Base-by-base conservation (phyloP, 257 asterid species). In the Rauvolfia tetraphylla region DNA sequence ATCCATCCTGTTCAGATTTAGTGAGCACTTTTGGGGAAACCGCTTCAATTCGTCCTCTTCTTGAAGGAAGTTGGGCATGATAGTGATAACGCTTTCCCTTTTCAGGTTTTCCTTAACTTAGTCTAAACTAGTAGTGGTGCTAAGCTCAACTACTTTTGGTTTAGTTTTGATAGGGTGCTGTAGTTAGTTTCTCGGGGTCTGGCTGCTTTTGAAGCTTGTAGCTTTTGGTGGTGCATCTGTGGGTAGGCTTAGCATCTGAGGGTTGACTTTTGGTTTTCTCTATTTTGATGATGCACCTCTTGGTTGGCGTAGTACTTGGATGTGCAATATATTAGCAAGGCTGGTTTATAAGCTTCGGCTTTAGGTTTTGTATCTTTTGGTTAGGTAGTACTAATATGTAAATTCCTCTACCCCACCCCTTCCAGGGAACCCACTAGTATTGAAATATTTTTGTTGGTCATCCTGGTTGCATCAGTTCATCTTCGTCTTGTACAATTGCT, bases 51-150 rank as follows among this genome's bases (percentile, higher is more conserved):
- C 85, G 81, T 13, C 89, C 98, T 15, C 87, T 88, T 74, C 84
- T 92, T 6, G 59, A 84, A 48, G 98, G 97, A 42, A 87, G 89
- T 61, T 92, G 96, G 92, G 86, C 39, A 42, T 68, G 57, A 62
- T 49, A n/a, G n/a, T n/a, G 29, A 41, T 2, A 31, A 31, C 48
- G 13, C 36, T 25, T 54, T 13, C n/a, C 1, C 10, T 49, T 31
- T 71, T 5, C 41, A n/a, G 9, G 58, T 25, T 46, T 13, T 12
- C 34, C 8, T 44, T 70, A 54, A 63, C n/a, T 20, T 36, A 56
- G 68, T 13, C 7, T 14, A 23, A 39, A 38, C n/a, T 62, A 58
- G 36, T 59, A 51, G 76, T 8, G 22, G 49, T 34, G 9, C 4
- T 12, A 25, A 33, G 34, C 3, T 61, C 4, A 27, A 46, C 51